Evolutionary conservation across 257 asterid species (phyloP).

Genomic region (Knoxia roxburghii): DNA sequence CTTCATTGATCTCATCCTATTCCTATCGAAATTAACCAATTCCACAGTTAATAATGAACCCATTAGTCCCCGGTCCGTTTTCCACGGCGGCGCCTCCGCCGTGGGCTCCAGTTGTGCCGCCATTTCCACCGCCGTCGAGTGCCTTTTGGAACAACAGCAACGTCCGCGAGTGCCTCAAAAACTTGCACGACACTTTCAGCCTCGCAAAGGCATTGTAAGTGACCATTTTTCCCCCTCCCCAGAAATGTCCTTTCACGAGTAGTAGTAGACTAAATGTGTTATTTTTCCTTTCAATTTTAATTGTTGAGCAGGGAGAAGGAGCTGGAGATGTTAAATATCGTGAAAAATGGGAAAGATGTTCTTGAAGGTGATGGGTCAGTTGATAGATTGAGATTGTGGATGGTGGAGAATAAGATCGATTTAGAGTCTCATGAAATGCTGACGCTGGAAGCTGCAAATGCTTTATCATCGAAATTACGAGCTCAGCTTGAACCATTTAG

Average conservation of each 20-base stretch:
- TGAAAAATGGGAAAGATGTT: conserved; percentile 29
- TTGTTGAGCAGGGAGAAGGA: conserved; percentile 21
- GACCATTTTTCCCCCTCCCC: no score
- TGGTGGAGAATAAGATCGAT: conserved; percentile 39
- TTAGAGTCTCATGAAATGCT: conserved; percentile 45
- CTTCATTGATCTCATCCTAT: neutral
- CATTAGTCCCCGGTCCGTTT: conserved; percentile 33
- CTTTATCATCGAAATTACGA: conserved; percentile 50
- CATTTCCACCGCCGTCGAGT: conserved; percentile 56
- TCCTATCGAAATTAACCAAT: neutral
- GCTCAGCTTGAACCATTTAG: conserved; percentile 84
- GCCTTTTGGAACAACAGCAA: conserved; percentile 34
- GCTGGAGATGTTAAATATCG: conserved; percentile 19
- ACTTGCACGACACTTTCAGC: conserved; percentile 21
- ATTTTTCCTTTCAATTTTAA: neutral
- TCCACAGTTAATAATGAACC: conserved; percentile 32
- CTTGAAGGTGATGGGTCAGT: conserved; percentile 27
- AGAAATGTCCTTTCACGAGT: no score
- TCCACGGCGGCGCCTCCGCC: conserved; percentile 27
- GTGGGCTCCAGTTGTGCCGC: conserved; percentile 41
- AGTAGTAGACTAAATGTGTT: neutral
- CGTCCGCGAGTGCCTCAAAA: conserved; percentile 24
- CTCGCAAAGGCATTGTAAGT: conserved; percentile 35
- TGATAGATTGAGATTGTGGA: conserved; percentile 32
- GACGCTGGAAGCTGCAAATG: conserved; percentile 61